Percentiles rank a stretch among this genome's conserved stretches.
Evolutionary conservation across 2,329 filamentous ascomycete species (phyloP).

Genomic region (Penicillium sp.): DNA sequence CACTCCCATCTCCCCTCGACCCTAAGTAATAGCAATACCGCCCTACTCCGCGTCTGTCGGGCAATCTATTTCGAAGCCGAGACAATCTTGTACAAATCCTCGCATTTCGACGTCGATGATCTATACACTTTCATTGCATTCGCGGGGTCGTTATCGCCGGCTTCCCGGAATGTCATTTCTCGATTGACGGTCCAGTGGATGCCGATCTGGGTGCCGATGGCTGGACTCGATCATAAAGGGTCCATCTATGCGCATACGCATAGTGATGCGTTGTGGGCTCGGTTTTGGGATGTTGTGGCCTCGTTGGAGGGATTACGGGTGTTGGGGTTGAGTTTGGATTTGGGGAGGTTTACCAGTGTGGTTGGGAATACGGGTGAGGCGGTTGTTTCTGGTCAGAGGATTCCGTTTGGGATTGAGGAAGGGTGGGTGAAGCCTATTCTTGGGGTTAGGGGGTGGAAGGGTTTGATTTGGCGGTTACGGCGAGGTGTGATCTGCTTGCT

Average conservation of each 20-base stretch:
- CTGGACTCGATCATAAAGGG: conserved; percentile 29
- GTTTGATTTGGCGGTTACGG: conserved; percentile 39
- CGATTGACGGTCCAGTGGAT: conserved; percentile 36
- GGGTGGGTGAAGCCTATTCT: conserved; percentile 34
- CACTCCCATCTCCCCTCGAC: conserved; percentile 24
- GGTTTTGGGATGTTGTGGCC: conserved; percentile 33
- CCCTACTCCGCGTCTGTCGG: conserved; percentile 36
- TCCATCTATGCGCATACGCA: conserved; percentile 41
- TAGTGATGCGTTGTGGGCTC: conserved; percentile 35
- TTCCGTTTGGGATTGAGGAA: conserved; percentile 29
- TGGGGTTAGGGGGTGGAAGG: conserved; percentile 24
- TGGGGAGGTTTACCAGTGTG: conserved; percentile 32
- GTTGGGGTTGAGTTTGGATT: conserved; percentile 31
- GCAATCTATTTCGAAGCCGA: conserved; percentile 38
- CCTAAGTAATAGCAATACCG: conserved; percentile 26
- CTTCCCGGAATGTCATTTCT: conserved; percentile 21
- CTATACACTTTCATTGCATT: conserved; percentile 41
- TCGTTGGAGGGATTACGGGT: conserved; percentile 20
- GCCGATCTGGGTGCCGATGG: conserved; percentile 37
- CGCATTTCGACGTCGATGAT: conserved; percentile 39
- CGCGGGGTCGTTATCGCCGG: conserved; percentile 22
- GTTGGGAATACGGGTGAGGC: conserved; percentile 10
- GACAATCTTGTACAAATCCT: conserved; percentile 30
- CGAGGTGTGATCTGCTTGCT: conserved; percentile 32
- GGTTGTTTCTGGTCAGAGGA: conserved; percentile 23